Base-by-base conservation (phyloP, 306 rosid species). In the Lotus japonicus region DNA sequence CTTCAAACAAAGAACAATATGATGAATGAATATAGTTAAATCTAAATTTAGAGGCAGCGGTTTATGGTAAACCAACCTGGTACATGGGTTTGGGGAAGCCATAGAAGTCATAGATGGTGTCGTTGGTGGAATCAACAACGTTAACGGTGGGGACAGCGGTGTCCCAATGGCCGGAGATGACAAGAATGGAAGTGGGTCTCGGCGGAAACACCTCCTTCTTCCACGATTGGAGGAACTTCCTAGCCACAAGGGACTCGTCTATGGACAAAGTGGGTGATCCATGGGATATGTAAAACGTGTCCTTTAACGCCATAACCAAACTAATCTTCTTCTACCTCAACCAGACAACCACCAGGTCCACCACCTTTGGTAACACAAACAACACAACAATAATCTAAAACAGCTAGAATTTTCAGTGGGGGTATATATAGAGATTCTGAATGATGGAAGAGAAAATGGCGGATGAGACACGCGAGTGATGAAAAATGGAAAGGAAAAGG, bases 31-130 rank as follows among this genome's bases (percentile, higher is more conserved):
- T 3, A 69, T 1, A 36, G 59, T 38, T 11, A 39, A 39, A 23
- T 42, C 17, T 8, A 33, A 58, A 46, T 1, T 17, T 8, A 58
- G 58, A 17, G 14, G 11, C 0, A 11, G 41, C 0, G 36, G 26
- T 14, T 39, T 5, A 43, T 5, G 28, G 15, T 5, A 15, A 48
- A 26, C 31, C 31, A 54, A 89, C 91, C 95, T 90, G 43, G 79
- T 92, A 89, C 92, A 89, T 78, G 23, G 72, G 46, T 38, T 78
- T 51, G 44, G 96, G 91, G 65, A 92, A 92, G 78, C 77, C 76
- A 49, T 87, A 88, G 79, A 89, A 92, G 48, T 92, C 98, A 60
- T 92, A 49, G 74, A 92, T 92, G 80, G 91, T 89, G 4, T 82
- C 82, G 71, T 84, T 74, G 31, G 9, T 49, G 15, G 19, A 42